These are phyloP conservation scores for Naganishia onofrii DNA, from an alignment of 768 basidiomycete genomes.

Conservation along the genomic window DNA sequence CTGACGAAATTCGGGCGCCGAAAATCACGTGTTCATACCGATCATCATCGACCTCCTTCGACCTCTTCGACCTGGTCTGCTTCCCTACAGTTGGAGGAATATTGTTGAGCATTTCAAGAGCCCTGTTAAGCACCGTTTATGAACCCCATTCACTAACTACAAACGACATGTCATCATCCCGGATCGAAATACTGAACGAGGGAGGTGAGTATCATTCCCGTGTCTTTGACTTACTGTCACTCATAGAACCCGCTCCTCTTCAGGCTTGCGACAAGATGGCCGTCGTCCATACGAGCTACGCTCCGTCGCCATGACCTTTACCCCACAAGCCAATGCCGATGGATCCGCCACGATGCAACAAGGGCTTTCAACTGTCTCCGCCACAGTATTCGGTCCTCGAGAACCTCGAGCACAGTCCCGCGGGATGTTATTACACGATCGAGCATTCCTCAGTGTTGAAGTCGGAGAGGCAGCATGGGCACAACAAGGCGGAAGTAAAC, in stretches of 20 bases:
- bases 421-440: constrained; percentile 61
- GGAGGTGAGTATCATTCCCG: constrained; percentile 38
- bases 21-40: neutral
- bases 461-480: constrained; percentile 84
- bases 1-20: constrained; percentile 4
- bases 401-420: constrained; percentile 71
- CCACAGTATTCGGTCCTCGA: constrained; percentile 85
- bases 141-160: no score
- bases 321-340: constrained; percentile 69
- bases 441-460: constrained; percentile 84
- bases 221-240: neutral
- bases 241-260: neutral
- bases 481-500: constrained; percentile 67
- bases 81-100: neutral
- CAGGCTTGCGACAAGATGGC: constrained; percentile 78
- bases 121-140: no score
- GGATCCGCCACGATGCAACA: constrained; percentile 80
- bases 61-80: neutral
- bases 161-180: constrained; percentile 40
- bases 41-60: neutral
- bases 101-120: no score
- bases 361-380: constrained; percentile 83
- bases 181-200: constrained; percentile 49
- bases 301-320: constrained; percentile 72
- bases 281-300: constrained; percentile 89